Percentiles rank a stretch among this genome's conserved stretches.
Conservation (phyloP, 176 grass and related monocot species). For the Cocos nucifera region DNA sequence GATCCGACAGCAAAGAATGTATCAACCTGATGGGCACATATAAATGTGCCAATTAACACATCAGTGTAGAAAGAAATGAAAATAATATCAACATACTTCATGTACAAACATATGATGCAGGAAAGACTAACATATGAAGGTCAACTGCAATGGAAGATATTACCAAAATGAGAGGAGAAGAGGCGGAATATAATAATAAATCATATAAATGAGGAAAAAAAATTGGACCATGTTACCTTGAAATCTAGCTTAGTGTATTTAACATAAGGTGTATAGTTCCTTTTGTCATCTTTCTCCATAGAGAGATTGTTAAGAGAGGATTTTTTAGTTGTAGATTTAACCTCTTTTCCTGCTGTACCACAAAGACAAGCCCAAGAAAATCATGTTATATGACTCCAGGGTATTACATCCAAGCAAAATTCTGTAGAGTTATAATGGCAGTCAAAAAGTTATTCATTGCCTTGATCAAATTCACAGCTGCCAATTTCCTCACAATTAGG, state of each 20-base stretch:
- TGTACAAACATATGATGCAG: no score
- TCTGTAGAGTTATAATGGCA: no score
- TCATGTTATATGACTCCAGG: no score
- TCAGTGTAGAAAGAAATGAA: no score
- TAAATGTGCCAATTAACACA: background rate
- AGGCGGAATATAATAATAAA: background rate
- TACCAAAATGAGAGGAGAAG: no score
- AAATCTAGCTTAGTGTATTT: conserved; percentile 92
- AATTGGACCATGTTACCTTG: conserved; percentile 39
- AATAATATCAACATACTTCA: no score
- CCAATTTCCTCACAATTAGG: conserved; percentile 1
- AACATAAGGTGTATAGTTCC: conserved; percentile 61
- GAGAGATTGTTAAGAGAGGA: conserved; percentile 20
- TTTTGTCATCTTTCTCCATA: conserved; percentile 24
- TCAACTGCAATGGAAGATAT: no score
- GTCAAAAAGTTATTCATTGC: conserved; percentile 15
- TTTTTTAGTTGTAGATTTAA: conserved; percentile 23
- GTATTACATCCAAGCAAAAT: no score
- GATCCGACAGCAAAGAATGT: conserved; percentile 96
- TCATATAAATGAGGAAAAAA: background rate
- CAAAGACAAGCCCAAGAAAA: no score
- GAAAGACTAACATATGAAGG: no score
- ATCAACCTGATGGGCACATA: conserved; percentile 63
- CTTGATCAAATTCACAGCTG: conserved; percentile 35
- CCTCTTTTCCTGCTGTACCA: conserved; percentile 35